Conservation (phyloP, 2,329 filamentous ascomycete species). For the Nigrospora sphaerica region DNA sequence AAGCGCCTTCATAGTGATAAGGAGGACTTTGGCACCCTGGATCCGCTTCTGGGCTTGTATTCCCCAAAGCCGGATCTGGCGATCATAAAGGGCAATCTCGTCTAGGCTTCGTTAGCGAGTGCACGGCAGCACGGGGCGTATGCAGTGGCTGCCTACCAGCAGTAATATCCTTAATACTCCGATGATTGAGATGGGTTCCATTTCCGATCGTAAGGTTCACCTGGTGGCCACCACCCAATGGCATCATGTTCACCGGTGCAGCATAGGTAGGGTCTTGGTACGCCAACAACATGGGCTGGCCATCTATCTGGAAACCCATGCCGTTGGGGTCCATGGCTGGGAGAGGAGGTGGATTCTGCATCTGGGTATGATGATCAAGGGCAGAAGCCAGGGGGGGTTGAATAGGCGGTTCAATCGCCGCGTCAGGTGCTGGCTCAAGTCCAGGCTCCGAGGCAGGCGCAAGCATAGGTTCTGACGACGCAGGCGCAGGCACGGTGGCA, state of each 20-base stretch:
- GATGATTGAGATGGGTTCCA: neutral
- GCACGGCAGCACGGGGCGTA: neutral
- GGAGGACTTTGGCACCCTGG: conserved; percentile 79
- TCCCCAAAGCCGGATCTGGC: conserved; percentile 95
- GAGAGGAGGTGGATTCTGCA: too few relatives aligned
- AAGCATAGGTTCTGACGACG: too few relatives aligned
- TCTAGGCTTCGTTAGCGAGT: conserved; percentile 45
- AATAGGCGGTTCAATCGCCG: too few relatives aligned
- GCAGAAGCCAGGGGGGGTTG: too few relatives aligned
- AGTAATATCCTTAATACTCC: conserved; percentile 2
- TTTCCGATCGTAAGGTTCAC: conserved; percentile 1
- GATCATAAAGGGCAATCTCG: conserved; percentile 94
- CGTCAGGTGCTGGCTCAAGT: too few relatives aligned
- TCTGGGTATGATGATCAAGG: too few relatives aligned
- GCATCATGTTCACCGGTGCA: neutral
- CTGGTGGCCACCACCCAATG: conserved; percentile 2
- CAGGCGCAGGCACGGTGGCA: too few relatives aligned
- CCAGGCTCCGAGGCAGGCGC: too few relatives aligned
- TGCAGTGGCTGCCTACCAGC: neutral
- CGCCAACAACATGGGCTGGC: too few relatives aligned
- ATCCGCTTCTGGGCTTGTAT: conserved; percentile 92
- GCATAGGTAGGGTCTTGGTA: too few relatives aligned
- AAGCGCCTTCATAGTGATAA: conserved; percentile 81
- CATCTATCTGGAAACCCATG: too few relatives aligned
- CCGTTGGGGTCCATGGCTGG: too few relatives aligned